Evolutionary conservation across 2,329 filamentous ascomycete genomes (phyloP).

Genomic region (Colletotrichum zoysiae): DNA sequence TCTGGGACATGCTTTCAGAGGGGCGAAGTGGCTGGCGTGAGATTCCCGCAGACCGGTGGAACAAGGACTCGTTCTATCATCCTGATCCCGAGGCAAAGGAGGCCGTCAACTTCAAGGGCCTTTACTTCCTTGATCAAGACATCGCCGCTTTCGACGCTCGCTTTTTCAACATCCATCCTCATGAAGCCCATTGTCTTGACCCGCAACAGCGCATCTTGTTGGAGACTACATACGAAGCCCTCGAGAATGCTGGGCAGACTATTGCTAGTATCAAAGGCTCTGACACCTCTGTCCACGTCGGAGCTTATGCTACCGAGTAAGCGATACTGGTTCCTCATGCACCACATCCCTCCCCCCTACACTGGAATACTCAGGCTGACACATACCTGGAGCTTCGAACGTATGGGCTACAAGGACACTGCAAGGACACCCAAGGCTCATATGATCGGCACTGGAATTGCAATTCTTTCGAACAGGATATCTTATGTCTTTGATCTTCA

Average conservation of each 20-base stretch:
- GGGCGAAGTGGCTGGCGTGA: conserved; percentile 42
- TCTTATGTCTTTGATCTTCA: conserved; percentile 61
- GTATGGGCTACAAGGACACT: conserved; percentile 25
- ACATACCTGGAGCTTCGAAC: conserved; percentile 5
- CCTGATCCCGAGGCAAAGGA: conserved; percentile 35
- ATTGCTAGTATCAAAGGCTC: conserved; percentile 19
- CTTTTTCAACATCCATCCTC: conserved; percentile 45
- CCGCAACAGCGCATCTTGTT: conserved; percentile 6
- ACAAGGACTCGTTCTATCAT: conserved; percentile 45
- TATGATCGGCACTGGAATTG: conserved; percentile 56
- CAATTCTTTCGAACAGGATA: conserved; percentile 58
- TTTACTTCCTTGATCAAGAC: conserved; percentile 41
- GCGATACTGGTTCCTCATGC: conserved; percentile 32
- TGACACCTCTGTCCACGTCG: conserved; percentile 18
- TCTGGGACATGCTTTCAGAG: conserved; percentile 48
- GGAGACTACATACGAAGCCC: conserved; percentile 7
- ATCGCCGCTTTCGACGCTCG: conserved; percentile 45
- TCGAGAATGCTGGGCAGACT: conserved; percentile 19
- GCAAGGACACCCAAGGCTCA: conserved; percentile 50
- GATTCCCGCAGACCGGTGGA: conserved; percentile 46
- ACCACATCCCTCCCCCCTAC: too few species aligned
- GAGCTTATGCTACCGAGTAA: conserved; percentile 40
- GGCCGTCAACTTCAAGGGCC: neutral
- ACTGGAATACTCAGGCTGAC: conserved; percentile 2
- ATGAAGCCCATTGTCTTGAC: conserved; percentile 38